Base-by-base conservation (phyloP, 495 filamentous ascomycete genomes). In the Xylaria grammica region DNA sequence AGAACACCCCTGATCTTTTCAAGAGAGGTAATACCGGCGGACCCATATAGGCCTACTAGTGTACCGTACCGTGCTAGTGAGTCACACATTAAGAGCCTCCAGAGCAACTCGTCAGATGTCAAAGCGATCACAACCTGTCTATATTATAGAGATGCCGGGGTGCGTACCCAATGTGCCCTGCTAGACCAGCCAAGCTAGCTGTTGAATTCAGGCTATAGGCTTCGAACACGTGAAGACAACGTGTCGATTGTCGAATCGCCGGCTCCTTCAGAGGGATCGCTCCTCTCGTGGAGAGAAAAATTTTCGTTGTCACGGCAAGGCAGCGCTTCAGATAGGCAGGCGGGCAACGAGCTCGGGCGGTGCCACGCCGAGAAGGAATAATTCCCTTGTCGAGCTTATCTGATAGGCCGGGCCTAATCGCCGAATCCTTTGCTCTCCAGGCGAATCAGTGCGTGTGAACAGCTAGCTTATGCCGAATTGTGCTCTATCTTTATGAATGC, bases 221-320 rank as follows among this genome's bases (percentile, higher is more conserved):
- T 56, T 26, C 20, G 29, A 20, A 36, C 11, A 36, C 20, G 34
- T 17, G 13, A 22, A 24, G n/a, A 46, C 42, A 30, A 57, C 56
- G 56, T 59, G 56, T 59, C 56, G 56, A 59, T 59, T 40, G 42
- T 46, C 42, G 29, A 59, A 48, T 48, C 29, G 56, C 19, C 56
- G 0, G 56, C 13, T 13, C 10, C 4, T 30, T 13, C 40, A 32
- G 11, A 24, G 56, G 29, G 24, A 20, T 24, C n/a, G 45, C 26
- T 30, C 56, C 24, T 32, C 38, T 22, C 54, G 24, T 36, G 15
- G 22, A 45, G 22, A 45, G 6, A 58, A 57, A 58, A 45, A 30
- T 44, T 42, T 58, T 20, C 38, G 4, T 11, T 36, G 4, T 36
- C 5, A 5, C 1, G 5, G 11, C 22, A 8, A 15, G 54, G 29